phyloP scores from a whole-genome alignment of 2,329 filamentous ascomycete species.

The Periconia sp. region DNA sequence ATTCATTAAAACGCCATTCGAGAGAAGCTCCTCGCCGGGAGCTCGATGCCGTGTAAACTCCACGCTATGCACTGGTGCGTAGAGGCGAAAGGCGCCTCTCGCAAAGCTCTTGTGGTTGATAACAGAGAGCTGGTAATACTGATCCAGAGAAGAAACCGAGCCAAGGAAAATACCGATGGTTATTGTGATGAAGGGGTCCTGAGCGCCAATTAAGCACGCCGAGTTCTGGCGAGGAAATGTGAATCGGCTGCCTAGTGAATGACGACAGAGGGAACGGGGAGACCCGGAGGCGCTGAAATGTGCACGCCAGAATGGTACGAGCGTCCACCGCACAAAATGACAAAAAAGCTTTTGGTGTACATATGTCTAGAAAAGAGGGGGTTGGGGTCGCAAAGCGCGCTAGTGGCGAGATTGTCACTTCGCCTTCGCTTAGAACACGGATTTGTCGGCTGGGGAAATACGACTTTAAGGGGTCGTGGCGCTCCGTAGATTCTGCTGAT shows the following conservation, averaged over 20 bases:
- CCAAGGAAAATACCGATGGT: neutral
- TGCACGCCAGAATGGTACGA: too few relatives aligned
- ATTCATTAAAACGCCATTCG: conserved; percentile 12
- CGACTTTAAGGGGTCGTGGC: conserved; percentile 5
- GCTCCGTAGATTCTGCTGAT: neutral
- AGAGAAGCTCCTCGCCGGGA: conserved; percentile 23
- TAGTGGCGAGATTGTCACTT: conserved; percentile 14
- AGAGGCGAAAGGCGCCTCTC: neutral
- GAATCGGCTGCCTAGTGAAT: too few relatives aligned
- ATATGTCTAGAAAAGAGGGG: conserved; percentile 6
- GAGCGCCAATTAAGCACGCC: neutral
- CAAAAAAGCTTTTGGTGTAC: conserved; percentile 8
- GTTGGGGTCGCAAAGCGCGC: conserved; percentile 11
- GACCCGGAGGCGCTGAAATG: too few relatives aligned
- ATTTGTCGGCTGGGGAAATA: conserved; percentile 1
- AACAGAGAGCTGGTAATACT: conserved; percentile 1
- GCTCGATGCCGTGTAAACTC: conserved; percentile 29
- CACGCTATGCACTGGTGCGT: conserved; percentile 37
- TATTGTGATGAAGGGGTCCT: neutral
- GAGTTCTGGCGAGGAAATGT: neutral
- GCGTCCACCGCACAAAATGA: neutral
- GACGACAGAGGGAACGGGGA: too few relatives aligned
- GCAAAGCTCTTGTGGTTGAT: neutral
- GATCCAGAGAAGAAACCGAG: neutral
- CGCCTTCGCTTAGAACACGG: conserved; percentile 13